Evolutionary conservation across 805 yeast genomes (phyloP).

Genomic region (Starmerella apicola): DNA sequence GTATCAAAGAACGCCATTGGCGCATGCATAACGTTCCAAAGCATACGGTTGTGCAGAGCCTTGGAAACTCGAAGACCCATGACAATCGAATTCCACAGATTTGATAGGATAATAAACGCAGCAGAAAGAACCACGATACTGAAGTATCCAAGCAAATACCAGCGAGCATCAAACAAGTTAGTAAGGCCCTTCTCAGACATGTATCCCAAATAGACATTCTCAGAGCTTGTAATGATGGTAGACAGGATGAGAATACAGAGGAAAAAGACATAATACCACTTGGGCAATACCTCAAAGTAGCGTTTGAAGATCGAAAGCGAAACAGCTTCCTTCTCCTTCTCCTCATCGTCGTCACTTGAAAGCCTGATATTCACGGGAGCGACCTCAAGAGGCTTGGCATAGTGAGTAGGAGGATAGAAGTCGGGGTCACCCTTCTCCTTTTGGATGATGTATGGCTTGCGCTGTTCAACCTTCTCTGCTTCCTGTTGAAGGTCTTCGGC

Average conservation of each 20-base stretch:
- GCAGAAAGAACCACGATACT: constrained; percentile 40
- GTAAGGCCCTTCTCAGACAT: constrained; percentile 19
- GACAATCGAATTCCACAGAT: constrained; percentile 50
- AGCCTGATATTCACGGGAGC: constrained; percentile 7
- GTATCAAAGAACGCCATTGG: constrained; percentile 70
- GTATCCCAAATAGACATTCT: constrained; percentile 19
- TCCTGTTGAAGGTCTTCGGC: constrained; percentile 55
- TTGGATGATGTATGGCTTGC: constrained; percentile 51
- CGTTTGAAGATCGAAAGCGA: constrained; percentile 19
- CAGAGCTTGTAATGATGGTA: constrained; percentile 15
- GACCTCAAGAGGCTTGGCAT: constrained; percentile 7
- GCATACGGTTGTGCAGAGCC: constrained; percentile 43
- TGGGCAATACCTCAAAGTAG: constrained; percentile 22
- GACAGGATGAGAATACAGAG: constrained; percentile 24
- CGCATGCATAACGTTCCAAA: constrained; percentile 44
- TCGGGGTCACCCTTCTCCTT: constrained; percentile 6
- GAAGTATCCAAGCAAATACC: constrained; percentile 71
- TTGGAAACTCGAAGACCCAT: constrained; percentile 16
- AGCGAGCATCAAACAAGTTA: constrained; percentile 21
- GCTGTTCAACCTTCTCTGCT: constrained; percentile 56
- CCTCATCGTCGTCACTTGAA: constrained; percentile 25
- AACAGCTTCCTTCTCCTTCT: constrained; percentile 17
- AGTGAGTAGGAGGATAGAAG: constrained; percentile 6
- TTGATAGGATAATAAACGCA: constrained; percentile 21
- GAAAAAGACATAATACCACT: constrained; percentile 34